Evolutionary conservation across 2,329 filamentous ascomycete genomes (phyloP), one percentile per base, ranked within the genome.

Genomic region (Colletotrichum higginsianum): DNA sequence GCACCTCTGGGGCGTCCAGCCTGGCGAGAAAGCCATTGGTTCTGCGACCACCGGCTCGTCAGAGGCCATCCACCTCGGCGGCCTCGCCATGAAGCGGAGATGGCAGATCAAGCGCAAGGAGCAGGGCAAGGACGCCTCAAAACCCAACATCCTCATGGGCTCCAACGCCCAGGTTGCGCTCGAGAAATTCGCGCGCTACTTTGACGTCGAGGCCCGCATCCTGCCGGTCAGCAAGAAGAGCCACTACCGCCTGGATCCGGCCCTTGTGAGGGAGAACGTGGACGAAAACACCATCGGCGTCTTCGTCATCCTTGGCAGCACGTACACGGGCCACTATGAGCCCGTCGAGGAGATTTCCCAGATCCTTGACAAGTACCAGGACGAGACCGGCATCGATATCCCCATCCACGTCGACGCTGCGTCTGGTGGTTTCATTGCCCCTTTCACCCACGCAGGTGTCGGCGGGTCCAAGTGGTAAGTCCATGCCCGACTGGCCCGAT

Each of bases 211-310:
- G 77, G 87, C 90, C 30, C 85, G 88, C 57, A 92, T 92, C 68
- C 80, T 91, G 60, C 90, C 88, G 21, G 91, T 92, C 13, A 90
- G 85, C 62, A 84, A 87, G 74, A 86, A 89, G 77, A 91, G 89
- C 68, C 83, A 86, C 8, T 92, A 86, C 77, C 83, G 90, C 42
- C 84, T 94, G 9, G 91, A 94, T 74, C 89, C 91, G 0, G 84
- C 89, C 4, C 80, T 90, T 35, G 89, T 93, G 1, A 89, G 87
- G 76, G 79, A 93, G 75, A 91, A 92, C 73, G 86, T 94, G 44
- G 91, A 94, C 73, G 92, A 94, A 80, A 94, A 94, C 75, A 94
- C 92, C 0, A 93, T 94, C 75, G 92, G 92, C n/a, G 83, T 94
- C 0, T 94, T 93, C 76, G 90, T 92, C 0, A 94, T 94, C 64